Evolutionary conservation across 352 stramenopile species (phyloP), one percentile per base, ranked within the genome.

Genomic region (Albugo candida): DNA sequence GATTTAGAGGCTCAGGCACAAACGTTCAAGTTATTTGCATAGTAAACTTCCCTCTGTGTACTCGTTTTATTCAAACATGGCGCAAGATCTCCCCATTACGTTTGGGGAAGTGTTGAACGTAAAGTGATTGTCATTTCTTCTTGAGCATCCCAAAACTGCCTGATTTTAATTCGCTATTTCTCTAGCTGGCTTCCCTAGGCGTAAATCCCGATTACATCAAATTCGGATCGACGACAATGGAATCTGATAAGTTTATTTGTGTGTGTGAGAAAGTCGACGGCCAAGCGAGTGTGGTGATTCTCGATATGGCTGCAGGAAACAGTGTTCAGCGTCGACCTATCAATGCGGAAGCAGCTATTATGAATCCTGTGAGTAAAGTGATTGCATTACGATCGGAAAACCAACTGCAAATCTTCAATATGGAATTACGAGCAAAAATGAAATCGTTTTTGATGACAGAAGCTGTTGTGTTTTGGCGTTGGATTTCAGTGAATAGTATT

Each of bases 371-470:
- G 38, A 82, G 73, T 59, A 92, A 92, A 59, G 78, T 92, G 13
- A 92, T 92, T 52, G 78, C 78, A 17, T 47, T 92, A 49, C 71
- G 78, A 19, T 74, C 79, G n/a, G 77, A 88, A 54, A 88, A 88
- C 57, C 92, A 94, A 61, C 81, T 99, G 55, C 96, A 99, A 76
- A 97, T 99, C 57, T 99, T 99, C 74, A 98, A 99, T 70, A 87
- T 99, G 53, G 95, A 99, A 58, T 74, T 96, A n/a, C 94, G 96
- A 41, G 73, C 78, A n/a, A 99, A 99, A 70, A 87, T 99, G 67
- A 98, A 98, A 69, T 93, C 76, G 51, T 78, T 91, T 56, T 65
- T 94, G 62, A 89, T 95, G 72, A 81, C 76, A 48, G 82, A 94
- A 52, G 62, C 89, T 11, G 76, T 98, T 36, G 83, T 97, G n/a